Conservation (phyloP, 768 basidiomycete genomes). For the Calocybe gangraenosa region DNA sequence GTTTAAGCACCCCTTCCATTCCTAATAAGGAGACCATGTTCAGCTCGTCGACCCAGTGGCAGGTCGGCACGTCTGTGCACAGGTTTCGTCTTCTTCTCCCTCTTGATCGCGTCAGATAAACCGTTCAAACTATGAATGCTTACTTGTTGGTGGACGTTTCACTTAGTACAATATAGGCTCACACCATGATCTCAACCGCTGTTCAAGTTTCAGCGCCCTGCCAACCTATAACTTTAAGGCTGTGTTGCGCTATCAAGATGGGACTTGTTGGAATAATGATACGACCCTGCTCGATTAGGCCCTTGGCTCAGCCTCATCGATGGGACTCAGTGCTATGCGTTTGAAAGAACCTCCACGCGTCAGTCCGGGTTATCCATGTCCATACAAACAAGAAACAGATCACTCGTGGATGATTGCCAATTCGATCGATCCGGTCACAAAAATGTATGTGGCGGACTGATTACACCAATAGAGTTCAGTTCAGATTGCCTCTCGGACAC, state of each 20-base stretch:
- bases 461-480: constrained; percentile 11
- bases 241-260: constrained; percentile 14
- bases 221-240: constrained; percentile 14
- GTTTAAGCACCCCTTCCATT: not conserved
- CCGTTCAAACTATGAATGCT: constrained; percentile 7
- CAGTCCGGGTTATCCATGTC: constrained; percentile 2
- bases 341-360: constrained; percentile 4
- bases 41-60: constrained; percentile 1
- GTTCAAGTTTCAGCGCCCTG: constrained; percentile 17
- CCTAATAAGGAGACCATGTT: constrained; percentile 6
- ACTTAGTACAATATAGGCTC: not conserved
- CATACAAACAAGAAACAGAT: constrained; percentile 1
- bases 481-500: constrained; percentile 5
- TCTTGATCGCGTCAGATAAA: constrained; percentile 7
- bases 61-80: constrained; percentile 3
- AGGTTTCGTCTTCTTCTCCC: constrained; percentile 3
- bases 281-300: constrained; percentile 16
- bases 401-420: constrained; percentile 7
- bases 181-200: constrained; percentile 12
- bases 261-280: constrained; percentile 5
- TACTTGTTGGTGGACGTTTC: constrained; percentile 12
- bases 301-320: no score
- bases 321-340: constrained; percentile 1
- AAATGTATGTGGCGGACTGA: constrained; percentile 3
- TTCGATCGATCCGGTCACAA: not conserved